Conservation (phyloP, 2,329 filamentous ascomycete genomes). For the Xylariaceae sp. region DNA sequence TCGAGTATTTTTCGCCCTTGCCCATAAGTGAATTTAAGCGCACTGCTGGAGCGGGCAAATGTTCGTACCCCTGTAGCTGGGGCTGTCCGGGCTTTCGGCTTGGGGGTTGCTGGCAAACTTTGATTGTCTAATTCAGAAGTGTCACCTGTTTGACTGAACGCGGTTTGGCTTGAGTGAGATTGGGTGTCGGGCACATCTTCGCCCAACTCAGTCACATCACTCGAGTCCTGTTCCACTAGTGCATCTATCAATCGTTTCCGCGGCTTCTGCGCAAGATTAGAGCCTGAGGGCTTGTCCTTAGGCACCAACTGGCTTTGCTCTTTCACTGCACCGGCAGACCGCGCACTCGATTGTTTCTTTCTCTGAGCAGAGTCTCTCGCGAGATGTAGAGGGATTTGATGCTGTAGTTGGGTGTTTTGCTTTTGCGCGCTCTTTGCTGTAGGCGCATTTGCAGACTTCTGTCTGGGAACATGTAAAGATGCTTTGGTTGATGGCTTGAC, state of each 20-base stretch:
- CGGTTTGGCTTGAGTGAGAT: slow-evolving; percentile 28
- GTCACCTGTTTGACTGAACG: slow-evolving; percentile 32
- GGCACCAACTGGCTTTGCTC: slow-evolving; percentile 20
- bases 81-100: slow-evolving; percentile 28
- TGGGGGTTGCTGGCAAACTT: slow-evolving; percentile 35
- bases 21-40: slow-evolving; percentile 44
- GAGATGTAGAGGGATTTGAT: slow-evolving; percentile 42
- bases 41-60: slow-evolving; percentile 41
- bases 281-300: slow-evolving; percentile 10
- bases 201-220: slow-evolving; percentile 25
- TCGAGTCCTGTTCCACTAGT: slow-evolving; percentile 38
- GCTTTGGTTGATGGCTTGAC: slow-evolving; percentile 6
- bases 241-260: slow-evolving; percentile 42
- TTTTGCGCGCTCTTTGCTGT: slow-evolving; percentile 17
- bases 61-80: slow-evolving; percentile 34
- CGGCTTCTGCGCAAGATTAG: slow-evolving; percentile 31
- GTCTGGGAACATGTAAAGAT: not conserved
- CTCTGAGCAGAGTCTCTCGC: slow-evolving; percentile 29
- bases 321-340: slow-evolving; percentile 10
- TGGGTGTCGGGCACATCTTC: slow-evolving; percentile 30
- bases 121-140: slow-evolving; percentile 33
- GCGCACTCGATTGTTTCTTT: slow-evolving; percentile 14
- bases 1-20: slow-evolving; percentile 41
- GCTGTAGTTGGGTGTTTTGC: slow-evolving; percentile 22
- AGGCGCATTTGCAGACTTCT: slow-evolving; percentile 4